These are phyloP conservation scores for Xanthoconium separans DNA, from an alignment of 1,284 basidiomycete genomes.

Conservation along the genomic window DNA sequence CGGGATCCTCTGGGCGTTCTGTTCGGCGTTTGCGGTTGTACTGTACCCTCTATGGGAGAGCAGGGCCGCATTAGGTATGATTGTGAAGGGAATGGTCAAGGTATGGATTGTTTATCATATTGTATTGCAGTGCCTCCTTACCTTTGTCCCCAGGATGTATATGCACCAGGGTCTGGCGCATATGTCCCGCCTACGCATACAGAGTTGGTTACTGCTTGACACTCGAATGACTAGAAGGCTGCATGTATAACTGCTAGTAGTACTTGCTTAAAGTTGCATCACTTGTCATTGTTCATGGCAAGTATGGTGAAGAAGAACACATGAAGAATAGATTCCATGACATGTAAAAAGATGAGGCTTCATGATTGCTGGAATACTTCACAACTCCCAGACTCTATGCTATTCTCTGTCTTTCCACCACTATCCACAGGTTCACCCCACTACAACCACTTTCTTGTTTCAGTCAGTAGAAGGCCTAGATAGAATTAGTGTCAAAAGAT, in stretches of 20 bases:
- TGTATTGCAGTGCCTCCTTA: background rate
- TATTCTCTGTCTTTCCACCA: no score
- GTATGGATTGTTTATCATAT: slow-evolving; percentile 30
- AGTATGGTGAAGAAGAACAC: no score
- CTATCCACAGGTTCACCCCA: no score
- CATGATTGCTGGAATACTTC: no score
- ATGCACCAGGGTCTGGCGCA: slow-evolving; percentile 50
- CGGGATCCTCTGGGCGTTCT: slow-evolving; percentile 83
- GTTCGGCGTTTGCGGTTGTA: slow-evolving; percentile 72
- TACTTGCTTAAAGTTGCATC: no score
- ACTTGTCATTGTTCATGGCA: no score
- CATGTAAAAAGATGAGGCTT: no score
- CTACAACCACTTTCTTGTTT: background rate
- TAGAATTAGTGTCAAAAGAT: background rate
- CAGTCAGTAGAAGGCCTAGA: background rate
- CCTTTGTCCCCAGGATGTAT: slow-evolving; percentile 41
- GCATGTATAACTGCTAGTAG: no score
- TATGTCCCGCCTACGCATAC: slow-evolving; percentile 26
- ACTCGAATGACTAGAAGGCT: no score
- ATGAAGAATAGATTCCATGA: no score
- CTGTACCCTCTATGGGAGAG: slow-evolving; percentile 88
- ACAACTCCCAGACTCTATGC: no score
- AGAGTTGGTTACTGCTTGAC: slow-evolving; percentile 3
- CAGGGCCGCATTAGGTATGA: slow-evolving; percentile 58
- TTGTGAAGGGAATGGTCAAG: slow-evolving; percentile 63